Conservation (phyloP, 371 early-diverging fungal species). For the Mucor indicus region DNA sequence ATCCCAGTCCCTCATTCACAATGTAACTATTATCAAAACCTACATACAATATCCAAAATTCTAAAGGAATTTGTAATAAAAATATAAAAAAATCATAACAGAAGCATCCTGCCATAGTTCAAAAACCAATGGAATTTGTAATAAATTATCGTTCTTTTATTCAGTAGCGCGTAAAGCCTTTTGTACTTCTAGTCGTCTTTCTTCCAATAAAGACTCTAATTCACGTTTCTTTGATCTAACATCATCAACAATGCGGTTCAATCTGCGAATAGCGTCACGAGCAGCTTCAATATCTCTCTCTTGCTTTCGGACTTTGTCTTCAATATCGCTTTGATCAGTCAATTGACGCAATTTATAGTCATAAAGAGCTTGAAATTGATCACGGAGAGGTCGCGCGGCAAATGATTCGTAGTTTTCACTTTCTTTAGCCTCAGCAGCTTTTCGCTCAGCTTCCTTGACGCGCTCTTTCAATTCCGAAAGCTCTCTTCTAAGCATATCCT, state of each 20-base stretch:
- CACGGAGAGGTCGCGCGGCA: conserved; percentile 41
- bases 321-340: conserved; percentile 46
- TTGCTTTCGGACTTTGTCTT: conserved; percentile 45
- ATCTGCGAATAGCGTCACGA: conserved; percentile 44
- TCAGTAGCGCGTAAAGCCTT: conserved; percentile 25
- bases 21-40: background rate
- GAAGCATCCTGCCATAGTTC: too few relatives aligned
- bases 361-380: conserved; percentile 49
- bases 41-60: background rate
- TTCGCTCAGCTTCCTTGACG: conserved; percentile 40
- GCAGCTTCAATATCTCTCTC: conserved; percentile 52
- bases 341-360: conserved; percentile 49
- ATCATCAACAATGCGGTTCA: conserved; percentile 46
- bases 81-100: background rate
- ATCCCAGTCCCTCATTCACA: background rate
- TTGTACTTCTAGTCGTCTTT: conserved; percentile 29
- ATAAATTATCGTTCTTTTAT: conserved; percentile 2
- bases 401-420: conserved; percentile 34
- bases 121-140: too few relatives aligned
- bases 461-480: conserved; percentile 38
- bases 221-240: conserved; percentile 46
- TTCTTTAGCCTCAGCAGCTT: conserved; percentile 18
- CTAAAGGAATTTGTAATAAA: background rate
- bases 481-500: conserved; percentile 44
- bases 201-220: conserved; percentile 30